Conservation (phyloP, 495 filamentous ascomycete species). For the Trichoderma asperelloides region DNA sequence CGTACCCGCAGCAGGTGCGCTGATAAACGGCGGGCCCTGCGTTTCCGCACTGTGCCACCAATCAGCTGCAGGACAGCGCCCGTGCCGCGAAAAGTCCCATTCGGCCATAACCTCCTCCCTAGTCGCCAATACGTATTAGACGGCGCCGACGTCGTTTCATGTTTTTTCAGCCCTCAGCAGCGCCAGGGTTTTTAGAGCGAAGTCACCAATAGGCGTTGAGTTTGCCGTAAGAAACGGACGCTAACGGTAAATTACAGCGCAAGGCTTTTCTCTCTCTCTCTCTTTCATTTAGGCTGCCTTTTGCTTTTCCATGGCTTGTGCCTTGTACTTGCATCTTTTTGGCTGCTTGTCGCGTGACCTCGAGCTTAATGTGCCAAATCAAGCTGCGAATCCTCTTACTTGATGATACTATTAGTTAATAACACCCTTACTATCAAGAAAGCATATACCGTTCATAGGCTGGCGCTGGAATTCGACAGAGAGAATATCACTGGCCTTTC, state of each 20-base stretch:
- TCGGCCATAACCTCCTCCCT: not conserved
- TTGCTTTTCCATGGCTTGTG: not conserved
- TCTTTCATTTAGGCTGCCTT: not conserved
- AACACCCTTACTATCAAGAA: not conserved
- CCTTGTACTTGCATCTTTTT: not conserved
- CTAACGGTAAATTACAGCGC: constrained; percentile 6
- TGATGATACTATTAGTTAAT: not conserved
- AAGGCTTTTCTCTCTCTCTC: not conserved
- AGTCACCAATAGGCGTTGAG: not conserved
- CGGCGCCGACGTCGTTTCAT: not conserved
- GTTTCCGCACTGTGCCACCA: not conserved
- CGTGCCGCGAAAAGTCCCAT: not conserved
- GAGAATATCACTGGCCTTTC: not conserved
- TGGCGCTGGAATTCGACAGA: no score
- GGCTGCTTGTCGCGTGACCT: not conserved
- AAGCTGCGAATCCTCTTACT: not conserved
- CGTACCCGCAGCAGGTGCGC: not conserved
- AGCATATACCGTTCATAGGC: no score
- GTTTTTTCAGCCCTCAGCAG: not conserved
- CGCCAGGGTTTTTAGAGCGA: not conserved
- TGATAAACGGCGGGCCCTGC: not conserved
- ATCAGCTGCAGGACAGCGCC: not conserved
- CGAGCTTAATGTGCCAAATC: not conserved
- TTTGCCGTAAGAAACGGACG: constrained; percentile 4
- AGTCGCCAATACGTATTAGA: not conserved